Base-by-base conservation (phyloP, 805 yeast genomes). In the Metschnikowia kofuensis region DNA sequence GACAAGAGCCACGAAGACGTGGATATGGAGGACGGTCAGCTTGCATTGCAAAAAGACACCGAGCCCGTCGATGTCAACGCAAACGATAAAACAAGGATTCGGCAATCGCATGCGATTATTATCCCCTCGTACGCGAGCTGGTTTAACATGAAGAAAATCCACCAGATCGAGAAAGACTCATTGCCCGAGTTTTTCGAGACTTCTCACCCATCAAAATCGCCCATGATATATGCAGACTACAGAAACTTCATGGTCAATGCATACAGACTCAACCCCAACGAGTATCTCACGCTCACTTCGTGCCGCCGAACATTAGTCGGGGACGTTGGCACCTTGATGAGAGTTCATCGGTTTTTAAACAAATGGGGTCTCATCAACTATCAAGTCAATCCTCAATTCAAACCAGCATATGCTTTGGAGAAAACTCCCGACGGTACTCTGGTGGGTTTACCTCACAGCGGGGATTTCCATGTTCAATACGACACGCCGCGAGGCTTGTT, bases 321-420 rank as follows among this genome's bases (percentile, higher is more conserved):
- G 48, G 97, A 91, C 70, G 96, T 89, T 7, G 92, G 95, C 2
- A 81, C 96, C 0, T 78, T 91, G 51, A 79, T 90, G 76, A 80
- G 96, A 54, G 82, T 91, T 8, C 96, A 89, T 62, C 77, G 84
- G 45, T 90, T 91, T 62, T 70, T 91, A 49, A 88, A 83, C 57
- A 87, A 86, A 64, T 91, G 97, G 97, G 97, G 97, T 0, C 73
- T 91, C 44, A 88, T 91, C 45, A 91, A 91, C 67, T 91, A 91
- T 65, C 97, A 91, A 66, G 95, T 91, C 2, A 87, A 85, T 62
- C 88, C 91, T 1, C 87, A 82, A 53, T 74, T 83, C 46, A 79
- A 84, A 53, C 94, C 95, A 4, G 77, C 77, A 27, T 74, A 81
- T 44, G 73, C 76, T 2, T 75, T 84, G 14, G 87, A 83, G 48